Conservation (phyloP, 1,139 yeast genomes). For the Citeromyces siamensis region DNA sequence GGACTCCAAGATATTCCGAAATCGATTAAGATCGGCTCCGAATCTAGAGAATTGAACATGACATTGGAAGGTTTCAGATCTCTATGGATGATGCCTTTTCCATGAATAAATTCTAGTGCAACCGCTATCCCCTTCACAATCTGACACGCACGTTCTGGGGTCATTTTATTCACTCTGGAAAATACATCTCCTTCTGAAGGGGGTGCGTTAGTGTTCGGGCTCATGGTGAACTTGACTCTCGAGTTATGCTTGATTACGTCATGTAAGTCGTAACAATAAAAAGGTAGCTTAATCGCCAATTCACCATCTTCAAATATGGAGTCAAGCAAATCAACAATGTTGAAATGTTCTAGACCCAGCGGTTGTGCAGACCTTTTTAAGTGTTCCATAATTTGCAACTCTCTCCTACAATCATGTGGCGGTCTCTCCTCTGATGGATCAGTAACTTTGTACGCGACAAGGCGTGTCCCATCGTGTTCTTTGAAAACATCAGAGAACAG, state of each 20-base stretch:
- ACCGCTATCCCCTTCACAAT: constrained; percentile 30
- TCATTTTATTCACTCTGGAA: constrained; percentile 19
- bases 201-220: constrained; percentile 6
- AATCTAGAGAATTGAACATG: constrained; percentile 27
- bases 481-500: constrained; percentile 23
- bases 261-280: constrained; percentile 21
- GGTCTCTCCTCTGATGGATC: constrained; percentile 33
- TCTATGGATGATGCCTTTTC: constrained; percentile 63
- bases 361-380: constrained; percentile 10
- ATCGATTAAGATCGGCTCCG: constrained; percentile 45
- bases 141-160: constrained; percentile 12
- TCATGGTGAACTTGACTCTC: constrained; percentile 18
- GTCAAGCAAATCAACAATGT: constrained; percentile 20
- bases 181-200: constrained; percentile 12
- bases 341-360: constrained; percentile 3
- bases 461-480: constrained; percentile 9
- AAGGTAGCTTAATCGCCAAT: constrained; percentile 28
- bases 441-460: constrained; percentile 29
- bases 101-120: constrained; percentile 42
- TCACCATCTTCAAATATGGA: constrained; percentile 21
- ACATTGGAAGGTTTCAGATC: constrained; percentile 81
- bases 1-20: constrained; percentile 57
- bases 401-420: constrained; percentile 34
- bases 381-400: constrained; percentile 21
- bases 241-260: constrained; percentile 19